Evolutionary conservation across 192 early-diverging fungal genomes (phyloP), one percentile per base, ranked within the genome.

Genomic region (Rhizophlyctis rosea): DNA sequence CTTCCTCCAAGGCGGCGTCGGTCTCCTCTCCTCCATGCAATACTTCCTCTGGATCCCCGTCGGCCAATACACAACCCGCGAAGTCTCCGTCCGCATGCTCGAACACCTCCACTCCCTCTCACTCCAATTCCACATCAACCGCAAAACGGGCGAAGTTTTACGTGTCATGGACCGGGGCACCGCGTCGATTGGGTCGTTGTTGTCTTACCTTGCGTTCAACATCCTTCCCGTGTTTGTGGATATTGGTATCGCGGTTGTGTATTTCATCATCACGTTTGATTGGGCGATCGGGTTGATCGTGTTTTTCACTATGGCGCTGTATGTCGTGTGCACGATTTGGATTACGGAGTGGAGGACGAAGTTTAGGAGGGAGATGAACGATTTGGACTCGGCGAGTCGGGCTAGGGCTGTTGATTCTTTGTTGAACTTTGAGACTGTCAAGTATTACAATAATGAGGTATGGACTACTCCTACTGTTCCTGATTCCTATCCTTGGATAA

Each of bases 341-440:
- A 82, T 99, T 31, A 96, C 92, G 1, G 92, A 95, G 54, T 79
- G 77, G 77, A 53, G 77, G 14, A 73, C 76, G 21, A 77, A 82
- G 29, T 93, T 91, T 75, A 79, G 95, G 34, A 67, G 93, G 2
- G 81, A 79, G 50, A 90, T 88, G 79, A 94, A 88, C 61, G 83
- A 90, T 35, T 77, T 93, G 50, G 96, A 98, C 72, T 88, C 91
- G 59, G 86, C 88, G 48, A 85, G 88, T 58, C 83, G 91, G 53
- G 84, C 91, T 4, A 53, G 62, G 29, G 71, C 79, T 5, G 94
- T 96, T 3, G 96, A 98, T 68, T 96, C 93, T 47, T 71, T 98
- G 55, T 79, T 96, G 49, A 99, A 99, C 74, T 96, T 96, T 82
- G 96, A 99, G 73, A 99, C 96, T 1, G 96, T 99, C 69, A 99